Base-by-base conservation (phyloP, 1,284 basidiomycete species). In the Ganoderma lingzhi region DNA sequence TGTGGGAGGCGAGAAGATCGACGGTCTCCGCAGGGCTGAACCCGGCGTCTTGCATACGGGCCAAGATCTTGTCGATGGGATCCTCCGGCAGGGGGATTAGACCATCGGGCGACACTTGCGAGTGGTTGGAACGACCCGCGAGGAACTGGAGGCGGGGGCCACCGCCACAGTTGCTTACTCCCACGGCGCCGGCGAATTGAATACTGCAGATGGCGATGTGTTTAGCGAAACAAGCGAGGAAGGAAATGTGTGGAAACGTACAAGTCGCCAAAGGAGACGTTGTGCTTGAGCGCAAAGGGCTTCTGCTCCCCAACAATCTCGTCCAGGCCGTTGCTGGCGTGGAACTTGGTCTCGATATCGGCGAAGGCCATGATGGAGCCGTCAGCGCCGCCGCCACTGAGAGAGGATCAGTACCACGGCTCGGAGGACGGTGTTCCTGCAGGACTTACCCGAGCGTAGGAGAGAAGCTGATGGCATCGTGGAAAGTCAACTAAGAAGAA, bases 261-360 rank as follows among this genome's bases (percentile, higher is more conserved):
- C 76, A 79, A 77, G 70, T 80, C 79, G 37, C 76, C 78, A 37
- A 77, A 70, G 48, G 77, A 76, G 12, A 77, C 75, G 70, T 74
- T 75, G 74, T 79, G 74, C 64, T 63, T 72, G 61, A 73, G 68
- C 23, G 75, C 67, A 73, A 78, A 77, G 19, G 76, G 77, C 56
- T 67, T 71, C 67, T 78, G 76, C 23, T 65, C 67, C 28, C 71
- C 70, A 53, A 78, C 76, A 62, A 79, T 77, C 41, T 78, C 76
- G 69, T 79, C 78, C 41, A 79, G 73, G 35, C 78, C 78, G 63
- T 69, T 64, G 67, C 77, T 79, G 14, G 78, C 75, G 41, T 77
- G 71, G 70, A 74, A 76, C 61, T 45, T 56, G 44, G 76, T 76
- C 69, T 78, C 78, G 55, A 74, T 74, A 17, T 74, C 69, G 35